Evolutionary conservation across 371 early-diverging fungal species (phyloP), one percentile per base, ranked within the genome.

Genomic region (Syncephalastrum sp.): DNA sequence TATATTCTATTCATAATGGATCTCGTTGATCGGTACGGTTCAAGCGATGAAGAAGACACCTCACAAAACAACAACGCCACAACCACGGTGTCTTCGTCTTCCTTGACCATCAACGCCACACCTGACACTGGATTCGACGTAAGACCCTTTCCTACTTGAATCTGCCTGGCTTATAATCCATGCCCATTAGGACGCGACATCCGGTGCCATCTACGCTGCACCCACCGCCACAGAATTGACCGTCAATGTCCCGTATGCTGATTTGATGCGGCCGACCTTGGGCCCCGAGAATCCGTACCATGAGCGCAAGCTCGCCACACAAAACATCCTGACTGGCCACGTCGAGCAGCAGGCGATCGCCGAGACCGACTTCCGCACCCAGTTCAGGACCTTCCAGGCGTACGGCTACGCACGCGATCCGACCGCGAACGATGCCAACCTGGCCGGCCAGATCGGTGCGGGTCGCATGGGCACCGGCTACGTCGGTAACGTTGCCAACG

Each of bases 351-450:
- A 90, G 60, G 81, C 81, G 42, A 89, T 90, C 64, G 83, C 88
- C 5, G 91, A 92, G 50, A 63, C 72, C 58, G 83, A 87, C 54
- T 95, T 95, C 63, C 76, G 86, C 53, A 83, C 86, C 21, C 89
- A 94, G 70, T 81, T 87, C 47, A 80, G 92, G 47, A 93, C 93
- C 0, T 95, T 87, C 65, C 74, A 85, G 51, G 82, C 88, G 15
- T 88, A 83, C 65, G 93, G 93, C 38, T 96, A 89, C 69, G 92
- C 96, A 24, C 79, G 87, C 47, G 89, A 96, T 77, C 96, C 96
- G 21, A 82, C 87, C 8, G 49, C 83, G 25, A 56, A 71, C 44
- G 61, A 66, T 3, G 57, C 74, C 23, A 75, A 73, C 17, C 50
- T 76, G 4, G 71, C 70, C 15, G 87, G 87, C 16, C 74, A 75